Evolutionary conservation across 2,329 filamentous ascomycete genomes (phyloP).

Genomic region (Phialophora macrospora): DNA sequence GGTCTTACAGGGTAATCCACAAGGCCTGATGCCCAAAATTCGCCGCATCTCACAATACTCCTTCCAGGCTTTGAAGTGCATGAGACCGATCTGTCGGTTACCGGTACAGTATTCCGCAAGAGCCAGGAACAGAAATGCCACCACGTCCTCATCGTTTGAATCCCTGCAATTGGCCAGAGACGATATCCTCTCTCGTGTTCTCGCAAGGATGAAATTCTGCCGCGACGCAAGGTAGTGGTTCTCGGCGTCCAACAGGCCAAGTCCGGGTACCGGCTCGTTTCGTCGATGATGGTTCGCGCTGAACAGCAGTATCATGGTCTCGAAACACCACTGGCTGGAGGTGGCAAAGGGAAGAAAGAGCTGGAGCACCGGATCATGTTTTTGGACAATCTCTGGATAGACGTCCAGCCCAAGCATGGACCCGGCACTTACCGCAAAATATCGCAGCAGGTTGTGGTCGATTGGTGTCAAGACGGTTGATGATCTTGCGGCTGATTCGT

Average conservation of each 20-base stretch:
- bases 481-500: slow-evolving; percentile 13
- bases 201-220: slow-evolving; percentile 32
- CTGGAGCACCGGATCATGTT: slow-evolving; percentile 25
- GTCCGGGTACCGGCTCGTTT: slow-evolving; percentile 1
- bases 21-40: slow-evolving; percentile 16
- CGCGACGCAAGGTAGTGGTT: slow-evolving; percentile 30
- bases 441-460: slow-evolving; percentile 28
- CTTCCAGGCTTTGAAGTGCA: slow-evolving; percentile 34
- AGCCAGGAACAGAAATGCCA: slow-evolving; percentile 33
- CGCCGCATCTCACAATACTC: slow-evolving; percentile 35
- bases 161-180: slow-evolving; percentile 26
- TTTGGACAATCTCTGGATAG: slow-evolving; percentile 25
- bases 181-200: slow-evolving; percentile 30
- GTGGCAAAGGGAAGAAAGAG: slow-evolving; percentile 31
- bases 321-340: slow-evolving; percentile 32
- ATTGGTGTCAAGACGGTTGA: slow-evolving; percentile 12
- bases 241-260: slow-evolving; percentile 18
- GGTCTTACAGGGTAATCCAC: slow-evolving; percentile 31
- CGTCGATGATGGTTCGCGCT: slow-evolving; percentile 28
- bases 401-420: slow-evolving; percentile 28
- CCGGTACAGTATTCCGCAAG: slow-evolving; percentile 29
- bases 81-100: slow-evolving; percentile 27
- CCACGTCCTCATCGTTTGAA: slow-evolving; percentile 30
- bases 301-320: slow-evolving; percentile 31
- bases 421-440: slow-evolving; percentile 29